phyloP scores from a whole-genome alignment of 768 basidiomycete genomes.

The Cytidiella melzeri region DNA sequence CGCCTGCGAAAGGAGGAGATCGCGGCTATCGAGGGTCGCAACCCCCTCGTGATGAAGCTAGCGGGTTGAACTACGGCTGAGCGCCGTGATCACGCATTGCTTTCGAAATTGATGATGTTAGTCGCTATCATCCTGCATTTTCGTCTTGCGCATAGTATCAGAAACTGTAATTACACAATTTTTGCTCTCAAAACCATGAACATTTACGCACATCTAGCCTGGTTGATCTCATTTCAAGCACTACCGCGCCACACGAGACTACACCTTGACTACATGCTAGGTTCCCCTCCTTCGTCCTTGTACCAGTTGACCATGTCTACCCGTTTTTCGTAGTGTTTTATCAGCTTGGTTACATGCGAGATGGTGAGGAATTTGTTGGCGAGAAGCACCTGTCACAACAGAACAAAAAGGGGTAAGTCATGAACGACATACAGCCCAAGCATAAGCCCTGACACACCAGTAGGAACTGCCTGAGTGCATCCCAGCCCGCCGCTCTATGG shows the following conservation, averaged over 20 bases:
- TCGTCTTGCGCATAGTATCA: background rate
- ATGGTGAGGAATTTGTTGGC: slow-evolving; percentile 48
- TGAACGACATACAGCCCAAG: background rate
- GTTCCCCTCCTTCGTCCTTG: too few relatives aligned
- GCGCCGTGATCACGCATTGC: background rate
- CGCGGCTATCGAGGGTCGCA: background rate
- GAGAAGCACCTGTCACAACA: slow-evolving; percentile 41
- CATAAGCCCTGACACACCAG: slow-evolving; percentile 36
- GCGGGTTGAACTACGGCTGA: slow-evolving; percentile 28
- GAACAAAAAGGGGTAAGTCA: background rate
- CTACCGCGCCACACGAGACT: background rate
- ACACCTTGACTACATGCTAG: too few relatives aligned
- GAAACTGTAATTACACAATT: background rate
- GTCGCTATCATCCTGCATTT: slow-evolving; percentile 8
- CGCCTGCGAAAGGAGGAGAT: slow-evolving; percentile 1
- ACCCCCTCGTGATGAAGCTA: slow-evolving; percentile 13
- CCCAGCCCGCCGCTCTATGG: slow-evolving; percentile 62
- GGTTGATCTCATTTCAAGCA: too few relatives aligned
- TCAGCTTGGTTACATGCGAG: slow-evolving; percentile 41
- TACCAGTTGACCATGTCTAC: slow-evolving; percentile 44
- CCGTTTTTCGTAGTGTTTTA: slow-evolving; percentile 49
- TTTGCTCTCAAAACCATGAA: background rate
- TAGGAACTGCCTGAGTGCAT: slow-evolving; percentile 55
- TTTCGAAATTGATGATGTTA: background rate
- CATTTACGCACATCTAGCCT: too few relatives aligned